Evolutionary conservation across 768 basidiomycete genomes (phyloP), one percentile per base, ranked within the genome.

Genomic region (Amanita muscaria): DNA sequence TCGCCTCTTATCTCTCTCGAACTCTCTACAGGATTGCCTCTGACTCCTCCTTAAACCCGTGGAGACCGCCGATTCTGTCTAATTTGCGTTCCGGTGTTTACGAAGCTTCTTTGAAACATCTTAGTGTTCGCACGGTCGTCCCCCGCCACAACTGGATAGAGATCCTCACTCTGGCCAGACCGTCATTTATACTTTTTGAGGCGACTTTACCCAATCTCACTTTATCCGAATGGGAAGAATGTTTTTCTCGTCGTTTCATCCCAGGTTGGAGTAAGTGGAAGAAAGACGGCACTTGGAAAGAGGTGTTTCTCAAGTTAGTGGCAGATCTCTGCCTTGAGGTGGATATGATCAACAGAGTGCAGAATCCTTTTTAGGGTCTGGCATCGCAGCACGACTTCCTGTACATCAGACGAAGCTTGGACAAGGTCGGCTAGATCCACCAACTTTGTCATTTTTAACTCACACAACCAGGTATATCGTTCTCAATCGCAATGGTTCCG

Each of bases 131-230:
- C 24, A 63, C 64, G 25, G 76, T 64, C 27, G 80, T 88, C 1
- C 86, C 87, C 3, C 69, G 81, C 36, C 78, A 82, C 43, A 89
- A 88, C 55, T 89, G 83, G 81, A 70, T 89, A 40, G 82, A 86
- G 45, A 79, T 88, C 25, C 58, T 88, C 40, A 71, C 73, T n/a
- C 60, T 77, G 12, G 87, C 80, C 10, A 62, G 64, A 22, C 69
- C 85, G 0, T 56, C 67, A 4, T 86, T 79, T 59, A 67, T 89
- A 30, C 64, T 88, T 6, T 82, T 77, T 53, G 74, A 84, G 34
- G 66, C 77, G 19, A 80, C 82, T 6, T 60, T 85, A 24, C 87
- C 87, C 5, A 80, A 83, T 54, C 63, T 88, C 49, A 74, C 62
- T 50, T 66, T 76, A 10, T 52, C 59, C 1, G 80, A 88, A 49